Evolutionary conservation across 2,329 filamentous ascomycete species (phyloP), one percentile per base, ranked within the genome.

Genomic region (Rutstroemia sp.): DNA sequence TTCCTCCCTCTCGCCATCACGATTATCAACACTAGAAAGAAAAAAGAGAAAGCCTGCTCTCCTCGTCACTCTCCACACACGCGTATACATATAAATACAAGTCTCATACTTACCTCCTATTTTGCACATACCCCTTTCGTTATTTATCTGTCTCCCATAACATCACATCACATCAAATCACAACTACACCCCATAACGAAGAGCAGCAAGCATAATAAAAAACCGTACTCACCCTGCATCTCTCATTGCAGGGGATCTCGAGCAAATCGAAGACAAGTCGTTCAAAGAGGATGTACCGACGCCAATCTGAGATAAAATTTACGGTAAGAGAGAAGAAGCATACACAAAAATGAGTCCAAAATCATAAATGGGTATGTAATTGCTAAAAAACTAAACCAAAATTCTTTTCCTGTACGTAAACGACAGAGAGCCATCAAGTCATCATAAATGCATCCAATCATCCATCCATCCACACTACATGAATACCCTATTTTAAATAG

Each of bases 211-310:
- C 7, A 16, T n/a, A 41, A 16, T 41, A 5, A 16, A 16, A 41
- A 14, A 7, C 10, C 39, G n/a, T 14, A 19, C 18, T 8, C 14
- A 67, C 55, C 59, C 64, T 2, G 27, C 51, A 5, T 65, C 61
- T 23, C 60, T 66, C 6, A 62, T 62, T 8, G 60, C 59, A 25
- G 48, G 60, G 23, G 64, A 70, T 18, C 59, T 70, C 0, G 39
- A 64, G 27, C 58, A 49, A 0, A 45, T 67, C 10, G 69, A 70
- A 49, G 54, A 65, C 34, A 37, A 59, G 2, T 59, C 69, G 16
- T 69, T 70, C 41, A 49, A 63, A 16, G 49, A 67, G 49, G 67
- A 71, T 56, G 12, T 60, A 1, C 63, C 63, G 16, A 64, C 61
- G 10, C 61, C 62, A 19, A 18, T 66, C 23, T 54, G 59, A 47